Evolutionary conservation across 2,329 filamentous ascomycete genomes (phyloP).

Genomic region (Neofusicoccum parvum): DNA sequence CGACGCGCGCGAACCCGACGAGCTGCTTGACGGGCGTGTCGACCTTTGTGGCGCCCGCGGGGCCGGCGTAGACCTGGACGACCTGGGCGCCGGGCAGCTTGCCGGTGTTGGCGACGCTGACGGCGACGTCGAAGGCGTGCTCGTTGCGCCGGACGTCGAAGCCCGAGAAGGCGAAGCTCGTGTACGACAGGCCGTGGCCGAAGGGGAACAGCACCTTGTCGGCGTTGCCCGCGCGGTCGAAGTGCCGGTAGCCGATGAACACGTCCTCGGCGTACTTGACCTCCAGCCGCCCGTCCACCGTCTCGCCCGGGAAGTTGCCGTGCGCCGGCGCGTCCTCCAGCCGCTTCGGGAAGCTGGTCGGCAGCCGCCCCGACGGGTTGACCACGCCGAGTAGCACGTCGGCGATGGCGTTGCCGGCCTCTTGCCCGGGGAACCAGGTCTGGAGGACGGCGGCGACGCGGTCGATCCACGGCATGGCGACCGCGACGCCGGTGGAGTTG

Average conservation of each 20-base stretch:
- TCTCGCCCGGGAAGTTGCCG: conserved; percentile 65
- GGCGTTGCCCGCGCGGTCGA: conserved; percentile 55
- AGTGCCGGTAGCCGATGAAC: conserved; percentile 75
- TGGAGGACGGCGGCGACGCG: conserved; percentile 68
- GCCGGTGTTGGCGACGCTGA: conserved; percentile 58
- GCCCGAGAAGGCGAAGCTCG: conserved; percentile 65
- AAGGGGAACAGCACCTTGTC: conserved; percentile 69
- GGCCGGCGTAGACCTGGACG: conserved; percentile 62
- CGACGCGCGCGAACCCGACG: conserved; percentile 61
- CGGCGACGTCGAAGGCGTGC: conserved; percentile 22
- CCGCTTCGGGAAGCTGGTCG: conserved; percentile 66
- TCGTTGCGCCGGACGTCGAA: conserved; percentile 50
- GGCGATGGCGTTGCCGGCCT: conserved; percentile 78
- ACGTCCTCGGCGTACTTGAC: conserved; percentile 73
- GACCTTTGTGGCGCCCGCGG: conserved; percentile 64
- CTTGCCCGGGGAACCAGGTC: conserved; percentile 83
- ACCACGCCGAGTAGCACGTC: conserved; percentile 74
- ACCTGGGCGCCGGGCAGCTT: conserved; percentile 61
- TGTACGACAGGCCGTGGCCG: conserved; percentile 80
- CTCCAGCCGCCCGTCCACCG: conserved; percentile 60
- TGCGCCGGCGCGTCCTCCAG: conserved; percentile 69
- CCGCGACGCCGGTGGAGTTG: conserved; percentile 74
- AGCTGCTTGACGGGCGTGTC: conserved; percentile 70
- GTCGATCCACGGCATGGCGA: conserved; percentile 71
- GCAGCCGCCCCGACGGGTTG: conserved; percentile 75